Evolutionary conservation across 176 grass and related monocot genomes (phyloP).

Genomic region (Cocos nucifera): DNA sequence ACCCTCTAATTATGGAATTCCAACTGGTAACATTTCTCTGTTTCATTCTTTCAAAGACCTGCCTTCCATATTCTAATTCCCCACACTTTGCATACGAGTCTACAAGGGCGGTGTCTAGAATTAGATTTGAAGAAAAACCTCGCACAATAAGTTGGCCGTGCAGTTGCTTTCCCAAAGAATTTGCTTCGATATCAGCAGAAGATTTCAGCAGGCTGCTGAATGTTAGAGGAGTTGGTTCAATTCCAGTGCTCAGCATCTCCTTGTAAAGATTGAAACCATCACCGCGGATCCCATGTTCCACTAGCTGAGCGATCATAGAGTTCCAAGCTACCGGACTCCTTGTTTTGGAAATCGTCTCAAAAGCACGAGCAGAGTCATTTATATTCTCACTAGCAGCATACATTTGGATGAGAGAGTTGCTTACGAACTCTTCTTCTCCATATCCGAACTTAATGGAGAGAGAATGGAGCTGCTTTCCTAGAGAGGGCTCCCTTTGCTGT

Average conservation of each 20-base stretch:
- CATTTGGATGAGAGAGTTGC: constrained; percentile 3
- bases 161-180: not conserved
- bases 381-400: constrained; percentile 1
- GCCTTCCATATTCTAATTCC: not conserved
- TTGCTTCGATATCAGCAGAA: not conserved
- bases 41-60: constrained; percentile 27
- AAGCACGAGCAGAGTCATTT: not conserved
- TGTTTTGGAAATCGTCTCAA: not conserved
- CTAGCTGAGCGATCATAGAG: constrained; percentile 1
- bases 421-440: not conserved
- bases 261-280: not conserved
- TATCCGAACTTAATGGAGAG: not conserved
- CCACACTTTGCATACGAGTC: too few relatives aligned
- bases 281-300: not conserved
- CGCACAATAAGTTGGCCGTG: constrained; percentile 1
- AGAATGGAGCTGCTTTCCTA: not conserved
- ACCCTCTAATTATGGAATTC: constrained; percentile 37
- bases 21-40: constrained; percentile 19
- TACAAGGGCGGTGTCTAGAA: not conserved
- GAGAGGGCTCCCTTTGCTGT: not conserved
- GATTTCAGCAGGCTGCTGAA: constrained; percentile 8
- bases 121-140: not conserved
- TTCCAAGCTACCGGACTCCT: constrained; percentile 1
- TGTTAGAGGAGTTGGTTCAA: constrained; percentile 2
- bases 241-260: not conserved